These are phyloP conservation scores for Cercospora brassicicola DNA, from an alignment of 2,329 filamentous ascomycete genomes.

Conservation along the genomic window DNA sequence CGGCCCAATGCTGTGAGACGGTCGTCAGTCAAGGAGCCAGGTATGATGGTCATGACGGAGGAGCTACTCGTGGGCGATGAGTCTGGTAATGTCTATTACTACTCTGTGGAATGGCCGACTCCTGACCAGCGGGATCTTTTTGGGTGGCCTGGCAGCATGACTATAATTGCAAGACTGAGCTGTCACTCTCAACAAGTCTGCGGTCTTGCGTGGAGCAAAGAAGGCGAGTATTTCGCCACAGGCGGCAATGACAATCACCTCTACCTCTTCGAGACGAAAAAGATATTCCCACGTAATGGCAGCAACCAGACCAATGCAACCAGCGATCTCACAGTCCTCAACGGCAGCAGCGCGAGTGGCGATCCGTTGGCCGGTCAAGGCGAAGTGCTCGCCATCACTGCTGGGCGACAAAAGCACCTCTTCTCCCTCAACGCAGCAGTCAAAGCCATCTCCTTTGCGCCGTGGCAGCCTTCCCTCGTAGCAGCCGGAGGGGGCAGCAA, in stretches of 20 bases:
- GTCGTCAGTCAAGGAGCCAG: slow-evolving; percentile 51
- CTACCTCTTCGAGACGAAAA: slow-evolving; percentile 71
- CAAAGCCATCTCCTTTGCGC: slow-evolving; percentile 95
- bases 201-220: slow-evolving; percentile 81
- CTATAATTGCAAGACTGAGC: slow-evolving; percentile 71
- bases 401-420: slow-evolving; percentile 61
- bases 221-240: slow-evolving; percentile 75
- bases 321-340: slow-evolving; percentile 23
- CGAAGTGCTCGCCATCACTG: slow-evolving; percentile 33
- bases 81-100: slow-evolving; percentile 78
- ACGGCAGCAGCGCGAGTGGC: slow-evolving; percentile 7
- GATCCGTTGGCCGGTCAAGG: slow-evolving; percentile 32
- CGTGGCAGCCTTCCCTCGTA: slow-evolving; percentile 83
- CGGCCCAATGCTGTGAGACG: slow-evolving; percentile 62
- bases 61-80: slow-evolving; percentile 87
- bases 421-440: slow-evolving; percentile 84
- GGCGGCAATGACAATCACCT: slow-evolving; percentile 92
- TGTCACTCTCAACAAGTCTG: slow-evolving; percentile 89
- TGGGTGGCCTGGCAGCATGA: slow-evolving; percentile 76
- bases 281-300: slow-evolving; percentile 45
- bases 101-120: slow-evolving; percentile 78
- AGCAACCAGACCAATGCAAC: slow-evolving; percentile 7
- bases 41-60: slow-evolving; percentile 65
- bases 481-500: slow-evolving; percentile 92
- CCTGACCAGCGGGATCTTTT: slow-evolving; percentile 63